A percentile compares a stretch with the other conserved stretches of the same genome.
These are phyloP conservation scores for Meyerozyma guilliermondii DNA, from an alignment of 1,139 yeast genomes.

Conservation along the genomic window DNA sequence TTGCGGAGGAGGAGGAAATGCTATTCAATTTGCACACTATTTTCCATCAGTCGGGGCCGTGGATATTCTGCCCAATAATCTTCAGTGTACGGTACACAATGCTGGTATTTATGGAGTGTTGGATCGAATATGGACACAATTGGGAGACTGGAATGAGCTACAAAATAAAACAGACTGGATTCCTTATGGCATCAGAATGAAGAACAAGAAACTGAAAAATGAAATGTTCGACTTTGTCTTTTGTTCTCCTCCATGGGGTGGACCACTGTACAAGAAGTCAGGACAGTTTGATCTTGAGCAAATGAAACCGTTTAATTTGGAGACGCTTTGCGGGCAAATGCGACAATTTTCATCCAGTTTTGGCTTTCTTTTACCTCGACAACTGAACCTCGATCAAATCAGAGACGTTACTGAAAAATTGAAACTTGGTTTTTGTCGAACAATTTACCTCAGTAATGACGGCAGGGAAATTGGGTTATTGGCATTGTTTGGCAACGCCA, in stretches of 20 bases:
- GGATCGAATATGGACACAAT: conserved; percentile 40
- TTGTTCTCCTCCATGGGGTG: conserved; percentile 98
- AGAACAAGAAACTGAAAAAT: too few relatives aligned
- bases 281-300: conserved; percentile 39
- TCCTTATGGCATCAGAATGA: conserved; percentile 18
- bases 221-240: conserved; percentile 63
- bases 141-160: conserved; percentile 53
- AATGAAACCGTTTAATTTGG: conserved; percentile 48
- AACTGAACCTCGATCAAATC: conserved; percentile 56
- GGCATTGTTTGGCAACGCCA: conserved; percentile 55
- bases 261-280: conserved; percentile 55
- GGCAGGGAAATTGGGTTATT: conserved; percentile 50
- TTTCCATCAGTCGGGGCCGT: conserved; percentile 61
- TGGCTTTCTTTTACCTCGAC: conserved; percentile 73
- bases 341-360: conserved; percentile 45
- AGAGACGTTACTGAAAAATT: conserved; percentile 36
- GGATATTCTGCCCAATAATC: conserved; percentile 58
- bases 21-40: conserved; percentile 69
- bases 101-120: conserved; percentile 63
- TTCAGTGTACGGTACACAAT: conserved; percentile 67
- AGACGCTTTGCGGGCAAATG: conserved; percentile 39
- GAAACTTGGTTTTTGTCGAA: conserved; percentile 36
- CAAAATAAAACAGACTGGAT: conserved; percentile 22
- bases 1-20: conserved; percentile 96
- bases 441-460: conserved; percentile 38